phyloP scores from a whole-genome alignment of 306 rosid genomes.

The Dryas alaskensis region DNA sequence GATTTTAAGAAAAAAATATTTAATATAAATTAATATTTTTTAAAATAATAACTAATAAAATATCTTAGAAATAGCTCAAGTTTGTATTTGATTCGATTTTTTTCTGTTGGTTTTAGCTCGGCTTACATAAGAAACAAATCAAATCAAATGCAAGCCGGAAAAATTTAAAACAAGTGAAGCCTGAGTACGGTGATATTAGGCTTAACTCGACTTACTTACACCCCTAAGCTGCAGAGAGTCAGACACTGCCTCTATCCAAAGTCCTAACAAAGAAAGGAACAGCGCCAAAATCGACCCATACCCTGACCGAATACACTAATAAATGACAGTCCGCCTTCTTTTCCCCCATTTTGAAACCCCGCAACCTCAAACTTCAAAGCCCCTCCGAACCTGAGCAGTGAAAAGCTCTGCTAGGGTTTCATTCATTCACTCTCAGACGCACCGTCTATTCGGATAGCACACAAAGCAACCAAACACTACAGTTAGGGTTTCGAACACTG shows the following conservation, averaged over 20 bases:
- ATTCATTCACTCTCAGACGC: not conserved
- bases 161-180: too few relatives aligned
- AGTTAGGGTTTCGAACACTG: conserved; percentile 9
- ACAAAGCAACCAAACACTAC: not conserved
- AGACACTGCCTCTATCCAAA: not conserved
- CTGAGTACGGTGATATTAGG: too few relatives aligned
- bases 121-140: too few relatives aligned
- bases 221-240: too few relatives aligned
- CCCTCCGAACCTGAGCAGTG: not conserved
- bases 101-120: too few relatives aligned
- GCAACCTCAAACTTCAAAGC: not conserved
- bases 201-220: too few relatives aligned
- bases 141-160: too few relatives aligned
- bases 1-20: too few relatives aligned
- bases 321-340: not conserved
- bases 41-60: too few relatives aligned
- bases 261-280: not conserved
- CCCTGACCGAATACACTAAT: not conserved
- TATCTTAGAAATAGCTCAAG: too few relatives aligned
- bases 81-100: too few relatives aligned
- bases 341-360: not conserved
- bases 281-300: not conserved
- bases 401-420: conserved; percentile 13
- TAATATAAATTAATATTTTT: too few relatives aligned
- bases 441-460: not conserved